Conservation (phyloP, 345 rosid genomes). For the Aurinia saxatilis region DNA sequence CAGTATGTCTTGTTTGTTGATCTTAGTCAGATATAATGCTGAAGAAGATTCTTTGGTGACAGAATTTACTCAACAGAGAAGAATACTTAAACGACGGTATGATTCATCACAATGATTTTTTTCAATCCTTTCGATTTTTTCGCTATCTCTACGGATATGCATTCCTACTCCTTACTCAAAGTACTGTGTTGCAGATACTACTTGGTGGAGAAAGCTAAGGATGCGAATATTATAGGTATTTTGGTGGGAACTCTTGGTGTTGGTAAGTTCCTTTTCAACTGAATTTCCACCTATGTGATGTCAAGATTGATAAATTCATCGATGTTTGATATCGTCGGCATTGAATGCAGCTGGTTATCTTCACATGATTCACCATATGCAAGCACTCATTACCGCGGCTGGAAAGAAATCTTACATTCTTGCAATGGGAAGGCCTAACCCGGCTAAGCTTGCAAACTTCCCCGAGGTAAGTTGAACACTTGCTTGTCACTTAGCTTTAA, state of each 20-base stretch:
- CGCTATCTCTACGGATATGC: too few relatives aligned
- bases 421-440: constrained; percentile 93
- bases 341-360: constrained; percentile 84
- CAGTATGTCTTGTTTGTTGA: constrained; percentile 23
- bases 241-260: constrained; percentile 97
- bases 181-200: constrained; percentile 57
- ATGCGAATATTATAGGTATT: constrained; percentile 86
- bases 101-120: background rate
- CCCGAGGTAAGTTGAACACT: constrained; percentile 52
- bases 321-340: background rate
- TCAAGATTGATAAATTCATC: background rate
- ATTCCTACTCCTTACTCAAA: background rate
- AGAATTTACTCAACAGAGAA: constrained; percentile 67
- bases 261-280: constrained; percentile 43
- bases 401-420: constrained; percentile 85
- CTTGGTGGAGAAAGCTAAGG: constrained; percentile 95
- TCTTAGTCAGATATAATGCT: constrained; percentile 89
- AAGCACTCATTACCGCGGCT: constrained; percentile 55
- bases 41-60: constrained; percentile 50
- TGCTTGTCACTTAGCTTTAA: background rate
- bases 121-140: background rate
- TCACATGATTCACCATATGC: constrained; percentile 80
- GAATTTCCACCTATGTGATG: background rate
- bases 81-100: constrained; percentile 84
- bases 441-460: constrained; percentile 93